A percentile compares a stretch with the other conserved stretches of the same genome.
Evolutionary conservation across 2,329 filamentous ascomycete species (phyloP).

Genomic region (Fusarium gaditjirri): DNA sequence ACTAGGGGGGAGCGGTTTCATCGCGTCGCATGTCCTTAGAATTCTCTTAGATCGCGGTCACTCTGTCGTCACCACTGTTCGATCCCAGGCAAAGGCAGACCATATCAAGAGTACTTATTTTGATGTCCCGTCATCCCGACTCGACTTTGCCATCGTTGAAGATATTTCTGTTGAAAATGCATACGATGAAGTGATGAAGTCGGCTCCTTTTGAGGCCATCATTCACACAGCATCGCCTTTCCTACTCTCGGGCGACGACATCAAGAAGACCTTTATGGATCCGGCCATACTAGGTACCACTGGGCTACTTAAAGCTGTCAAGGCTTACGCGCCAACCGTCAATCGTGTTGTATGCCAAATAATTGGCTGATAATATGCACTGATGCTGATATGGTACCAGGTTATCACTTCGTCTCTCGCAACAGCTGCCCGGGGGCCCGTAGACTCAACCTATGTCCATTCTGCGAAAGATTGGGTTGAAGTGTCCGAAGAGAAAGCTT

Average conservation of each 20-base stretch:
- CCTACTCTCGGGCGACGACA: not conserved
- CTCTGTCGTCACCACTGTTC: not conserved
- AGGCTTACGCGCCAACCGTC: not conserved
- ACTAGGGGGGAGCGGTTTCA: not conserved
- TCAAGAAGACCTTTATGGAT: not conserved
- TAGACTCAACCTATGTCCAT: not conserved
- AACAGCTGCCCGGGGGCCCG: not conserved
- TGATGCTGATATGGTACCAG: not conserved
- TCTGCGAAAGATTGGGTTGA: not conserved
- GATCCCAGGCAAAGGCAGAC: not conserved
- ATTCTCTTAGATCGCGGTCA: not conserved
- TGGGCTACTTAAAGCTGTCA: not conserved
- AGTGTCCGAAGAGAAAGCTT: not conserved
- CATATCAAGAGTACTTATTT: not conserved
- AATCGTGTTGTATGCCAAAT: not conserved
- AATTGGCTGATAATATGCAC: not conserved
- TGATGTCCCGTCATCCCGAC: not conserved
- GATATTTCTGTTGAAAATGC: not conserved
- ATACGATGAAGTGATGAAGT: not conserved
- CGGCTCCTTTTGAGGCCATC: not conserved
- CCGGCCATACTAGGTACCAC: not conserved
- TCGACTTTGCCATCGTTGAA: not conserved
- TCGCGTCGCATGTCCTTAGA: not conserved
- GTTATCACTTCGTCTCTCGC: not conserved
- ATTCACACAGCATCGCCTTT: not conserved